Base-by-base conservation (phyloP, 2,329 filamentous ascomycete genomes). In the Colletotrichum lini region DNA sequence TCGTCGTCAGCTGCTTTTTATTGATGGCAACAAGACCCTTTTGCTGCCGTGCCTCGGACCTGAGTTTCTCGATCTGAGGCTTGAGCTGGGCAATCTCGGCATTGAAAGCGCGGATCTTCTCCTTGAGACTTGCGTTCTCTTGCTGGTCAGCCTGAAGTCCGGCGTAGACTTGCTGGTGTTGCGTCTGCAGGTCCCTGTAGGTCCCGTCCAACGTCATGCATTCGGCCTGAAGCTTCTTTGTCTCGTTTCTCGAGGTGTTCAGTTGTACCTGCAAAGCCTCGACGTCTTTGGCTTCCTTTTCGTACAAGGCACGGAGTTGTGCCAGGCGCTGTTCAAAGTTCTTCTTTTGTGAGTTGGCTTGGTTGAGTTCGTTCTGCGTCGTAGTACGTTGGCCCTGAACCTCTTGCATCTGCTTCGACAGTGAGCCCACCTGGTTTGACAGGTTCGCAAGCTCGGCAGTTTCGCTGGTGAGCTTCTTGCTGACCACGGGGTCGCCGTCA, bases 1-100 rank as follows among this genome's bases (percentile, higher is more conserved):
- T 94, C 0, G 95, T 98, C 45, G 92, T 90, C 72, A 98, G 86
- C 83, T 99, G 96, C 84, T 99, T 99, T 87, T 97, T 98, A 84
- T 98, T 98, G 84, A 99, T 99, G 53, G 96, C 95, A 40, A 97
- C 96, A 74, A 98, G 87, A 21, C 96, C 96, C 84, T 97, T 98
- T 79, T 98, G 95, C 81, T 98, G 96, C 52, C 96, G 91, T 35
- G 95, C 95, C 76, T 98, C 95, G 15, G 93, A 94, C 80, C 93
- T 95, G 76, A 97, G 88, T 85, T 98, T 98, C 80, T 99, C 96
- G 63, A 99, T 90, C 75, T 96, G 92, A 42, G 95, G 95, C 81
- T 95, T 97, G 50, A 98, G 84, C 81, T 95, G 92, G 21, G 90
- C 88, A 76, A 98, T 92, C 81, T 97, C 94, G 15, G 90, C 87